Evolutionary conservation across 2,329 filamentous ascomycete genomes (phyloP).

Genomic region (Knufia fluminis): DNA sequence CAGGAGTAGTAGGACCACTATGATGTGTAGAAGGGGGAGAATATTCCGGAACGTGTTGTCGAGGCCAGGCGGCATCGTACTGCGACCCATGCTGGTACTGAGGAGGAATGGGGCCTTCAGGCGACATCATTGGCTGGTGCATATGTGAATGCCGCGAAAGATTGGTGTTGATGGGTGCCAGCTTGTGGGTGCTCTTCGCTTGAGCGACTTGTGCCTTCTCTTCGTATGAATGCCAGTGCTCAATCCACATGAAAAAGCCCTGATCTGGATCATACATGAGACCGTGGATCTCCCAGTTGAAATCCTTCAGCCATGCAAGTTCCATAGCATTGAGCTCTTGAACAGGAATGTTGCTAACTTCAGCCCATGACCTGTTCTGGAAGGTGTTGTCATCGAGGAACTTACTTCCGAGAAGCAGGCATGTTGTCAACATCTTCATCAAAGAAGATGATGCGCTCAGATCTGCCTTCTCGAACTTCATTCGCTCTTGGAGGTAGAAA

Average conservation of each 20-base stretch:
- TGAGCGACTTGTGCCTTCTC: slow-evolving; percentile 38
- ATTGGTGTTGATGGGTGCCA: slow-evolving; percentile 58
- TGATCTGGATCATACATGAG: slow-evolving; percentile 66
- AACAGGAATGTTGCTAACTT: slow-evolving; percentile 83
- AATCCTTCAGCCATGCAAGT: slow-evolving; percentile 75
- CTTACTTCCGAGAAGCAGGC: slow-evolving; percentile 82
- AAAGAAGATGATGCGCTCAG: slow-evolving; percentile 58
- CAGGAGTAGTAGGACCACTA: slow-evolving; percentile 39
- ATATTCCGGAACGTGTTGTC: slow-evolving; percentile 41
- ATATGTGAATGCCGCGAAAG: slow-evolving; percentile 44
- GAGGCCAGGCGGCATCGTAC: slow-evolving; percentile 44
- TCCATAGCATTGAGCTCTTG: slow-evolving; percentile 76
- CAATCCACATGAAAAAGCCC: slow-evolving; percentile 57
- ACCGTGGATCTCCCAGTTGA: slow-evolving; percentile 77
- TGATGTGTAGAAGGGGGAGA: slow-evolving; percentile 42
- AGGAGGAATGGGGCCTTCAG: slow-evolving; percentile 39
- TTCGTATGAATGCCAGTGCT: slow-evolving; percentile 58
- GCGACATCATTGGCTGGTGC: slow-evolving; percentile 40
- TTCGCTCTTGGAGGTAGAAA: slow-evolving; percentile 76
- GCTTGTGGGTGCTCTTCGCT: slow-evolving; percentile 39
- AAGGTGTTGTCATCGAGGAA: slow-evolving; percentile 96
- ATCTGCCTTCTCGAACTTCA: slow-evolving; percentile 60
- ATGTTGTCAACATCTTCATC: slow-evolving; percentile 79
- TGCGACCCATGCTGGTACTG: slow-evolving; percentile 40
- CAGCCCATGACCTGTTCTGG: slow-evolving; percentile 93